These are phyloP conservation scores for Fusarium ramigenum DNA, from an alignment of 2,329 filamentous ascomycete species.

Conservation along the genomic window DNA sequence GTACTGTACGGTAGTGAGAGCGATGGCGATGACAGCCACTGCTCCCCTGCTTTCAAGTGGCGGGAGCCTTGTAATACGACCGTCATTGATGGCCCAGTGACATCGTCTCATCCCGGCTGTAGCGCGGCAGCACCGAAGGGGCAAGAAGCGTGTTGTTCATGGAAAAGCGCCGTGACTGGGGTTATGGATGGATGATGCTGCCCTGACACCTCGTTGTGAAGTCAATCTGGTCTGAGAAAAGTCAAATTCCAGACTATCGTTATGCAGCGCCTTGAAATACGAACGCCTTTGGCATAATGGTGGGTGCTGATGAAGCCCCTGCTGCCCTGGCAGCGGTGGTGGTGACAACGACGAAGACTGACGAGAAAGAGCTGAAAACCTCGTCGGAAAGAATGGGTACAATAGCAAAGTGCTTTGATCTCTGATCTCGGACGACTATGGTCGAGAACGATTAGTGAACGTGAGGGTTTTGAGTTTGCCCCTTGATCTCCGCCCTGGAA, in stretches of 20 bases:
- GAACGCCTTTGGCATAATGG: not conserved
- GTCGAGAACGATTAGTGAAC: constrained; percentile 17
- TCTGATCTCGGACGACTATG: not conserved
- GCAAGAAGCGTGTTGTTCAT: constrained; percentile 16
- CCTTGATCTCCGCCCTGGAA: constrained; percentile 25
- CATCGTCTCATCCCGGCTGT: constrained; percentile 21
- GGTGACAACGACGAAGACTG: constrained; percentile 17
- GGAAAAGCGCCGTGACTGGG: constrained; percentile 7
- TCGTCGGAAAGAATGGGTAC: not conserved
- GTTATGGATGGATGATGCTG: constrained; percentile 38
- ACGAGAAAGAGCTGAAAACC: not conserved
- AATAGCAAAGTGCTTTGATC: constrained; percentile 5
- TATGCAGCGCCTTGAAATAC: not conserved
- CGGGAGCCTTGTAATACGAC: constrained; percentile 20
- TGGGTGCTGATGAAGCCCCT: not conserved
- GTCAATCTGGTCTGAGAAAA: constrained; percentile 12
- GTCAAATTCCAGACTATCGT: not conserved
- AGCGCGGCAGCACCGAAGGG: constrained; percentile 33
- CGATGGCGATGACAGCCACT: constrained; percentile 11
- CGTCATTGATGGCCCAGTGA: constrained; percentile 29
- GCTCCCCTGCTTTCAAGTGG: constrained; percentile 16
- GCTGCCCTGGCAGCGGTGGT: not conserved
- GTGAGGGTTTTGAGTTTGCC: constrained; percentile 12
- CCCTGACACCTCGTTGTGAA: constrained; percentile 30
- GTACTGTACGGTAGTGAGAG: not conserved